A percentile compares a stretch with the other conserved stretches of the same genome.
phyloP scores from a whole-genome alignment of 331 rosid genomes.

The Ulmus americana region DNA sequence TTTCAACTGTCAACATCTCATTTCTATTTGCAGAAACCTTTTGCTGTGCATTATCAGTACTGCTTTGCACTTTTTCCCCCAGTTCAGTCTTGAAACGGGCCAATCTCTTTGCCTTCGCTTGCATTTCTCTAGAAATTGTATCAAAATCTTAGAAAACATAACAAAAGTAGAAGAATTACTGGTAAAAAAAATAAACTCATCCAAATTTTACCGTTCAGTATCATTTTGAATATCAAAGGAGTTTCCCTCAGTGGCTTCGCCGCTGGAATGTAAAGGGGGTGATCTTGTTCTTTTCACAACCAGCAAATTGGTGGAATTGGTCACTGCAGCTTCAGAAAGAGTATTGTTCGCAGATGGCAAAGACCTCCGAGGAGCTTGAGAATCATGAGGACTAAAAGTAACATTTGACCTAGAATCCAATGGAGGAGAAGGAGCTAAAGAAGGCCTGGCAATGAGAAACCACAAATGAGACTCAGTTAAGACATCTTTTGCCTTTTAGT shows the following conservation, averaged over 20 bases:
- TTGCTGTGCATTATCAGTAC: constrained; percentile 37
- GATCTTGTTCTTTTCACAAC: constrained; percentile 74
- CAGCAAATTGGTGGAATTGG: constrained; percentile 29
- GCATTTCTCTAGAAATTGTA: constrained; percentile 51
- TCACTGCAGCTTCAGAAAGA: constrained; percentile 36
- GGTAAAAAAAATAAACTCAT: constrained; percentile 19
- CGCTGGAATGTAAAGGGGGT: constrained; percentile 47
- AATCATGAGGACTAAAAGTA: constrained; percentile 27
- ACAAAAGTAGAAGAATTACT: background rate
- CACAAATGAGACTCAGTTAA: constrained; percentile 31
- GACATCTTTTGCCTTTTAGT: background rate
- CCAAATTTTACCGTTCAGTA: constrained; percentile 63
- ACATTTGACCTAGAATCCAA: constrained; percentile 36
- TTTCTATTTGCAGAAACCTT: constrained; percentile 36
- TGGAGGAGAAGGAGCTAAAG: constrained; percentile 54
- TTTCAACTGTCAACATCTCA: constrained; percentile 37
- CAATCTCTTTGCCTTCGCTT: constrained; percentile 89
- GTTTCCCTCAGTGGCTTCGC: constrained; percentile 43
- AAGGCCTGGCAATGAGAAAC: constrained; percentile 46
- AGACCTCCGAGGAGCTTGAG: constrained; percentile 35
- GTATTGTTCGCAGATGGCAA: constrained; percentile 25
- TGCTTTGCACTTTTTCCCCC: constrained; percentile 40
- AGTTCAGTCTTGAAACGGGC: constrained; percentile 86
- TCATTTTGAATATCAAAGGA: constrained; percentile 40
- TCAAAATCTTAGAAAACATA: constrained; percentile 10